A percentile compares a stretch with the other conserved stretches of the same genome.
phyloP scores from a whole-genome alignment of 2,329 filamentous ascomycete genomes.

The Penicillium sp. region DNA sequence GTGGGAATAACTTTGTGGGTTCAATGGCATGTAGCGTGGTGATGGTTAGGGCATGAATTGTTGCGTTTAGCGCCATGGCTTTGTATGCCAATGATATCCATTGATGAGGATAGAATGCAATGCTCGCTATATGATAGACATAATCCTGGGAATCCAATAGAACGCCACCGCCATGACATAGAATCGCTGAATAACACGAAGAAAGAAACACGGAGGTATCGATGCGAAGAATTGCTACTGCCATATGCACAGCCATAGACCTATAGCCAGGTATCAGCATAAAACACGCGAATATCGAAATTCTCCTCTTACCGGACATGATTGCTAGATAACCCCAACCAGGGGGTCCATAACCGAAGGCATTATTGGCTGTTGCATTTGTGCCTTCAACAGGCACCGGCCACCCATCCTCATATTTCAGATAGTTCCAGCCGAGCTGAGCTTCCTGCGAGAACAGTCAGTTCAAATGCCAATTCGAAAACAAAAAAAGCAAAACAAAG shows the following conservation, averaged over 20 bases:
- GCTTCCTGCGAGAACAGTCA: conserved; percentile 26
- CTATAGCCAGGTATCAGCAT: background rate
- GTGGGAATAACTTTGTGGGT: conserved; percentile 27
- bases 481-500: background rate
- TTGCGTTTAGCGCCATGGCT: background rate
- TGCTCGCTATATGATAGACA: background rate
- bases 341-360: background rate
- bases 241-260: conserved; percentile 15
- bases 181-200: conserved; percentile 2
- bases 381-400: conserved; percentile 22
- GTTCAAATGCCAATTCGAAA: background rate
- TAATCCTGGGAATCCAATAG: background rate
- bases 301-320: conserved; percentile 7
- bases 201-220: background rate
- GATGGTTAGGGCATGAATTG: background rate
- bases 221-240: background rate
- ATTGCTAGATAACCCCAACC: conserved; percentile 8
- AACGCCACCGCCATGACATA: conserved; percentile 7
- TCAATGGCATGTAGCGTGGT: background rate
- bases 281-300: background rate
- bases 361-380: background rate
- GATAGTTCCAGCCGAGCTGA: conserved; percentile 35
- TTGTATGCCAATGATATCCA: background rate
- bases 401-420: conserved; percentile 39
- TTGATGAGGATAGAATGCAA: background rate